phyloP scores from a whole-genome alignment of 768 basidiomycete species.

The Pisolithus microcarpus region DNA sequence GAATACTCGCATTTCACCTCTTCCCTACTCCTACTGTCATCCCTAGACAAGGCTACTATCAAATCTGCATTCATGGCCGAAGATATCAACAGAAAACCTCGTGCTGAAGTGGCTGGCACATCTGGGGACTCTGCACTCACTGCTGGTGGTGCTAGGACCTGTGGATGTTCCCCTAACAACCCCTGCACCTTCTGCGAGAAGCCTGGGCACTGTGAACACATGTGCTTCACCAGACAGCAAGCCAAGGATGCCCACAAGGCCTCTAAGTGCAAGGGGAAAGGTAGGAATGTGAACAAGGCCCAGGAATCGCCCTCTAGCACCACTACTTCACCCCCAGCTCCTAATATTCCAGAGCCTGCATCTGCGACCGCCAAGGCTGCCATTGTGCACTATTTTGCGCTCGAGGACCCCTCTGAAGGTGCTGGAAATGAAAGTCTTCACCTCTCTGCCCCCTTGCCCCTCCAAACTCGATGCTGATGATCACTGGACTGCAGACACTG shows the following conservation, averaged over 20 bases:
- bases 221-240: background rate
- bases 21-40: conserved; percentile 5
- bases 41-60: background rate
- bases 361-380: background rate
- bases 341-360: background rate
- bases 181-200: background rate
- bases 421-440: conserved; percentile 7
- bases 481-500: conserved; percentile 25
- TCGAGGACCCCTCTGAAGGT: background rate
- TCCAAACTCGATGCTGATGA: conserved; percentile 1
- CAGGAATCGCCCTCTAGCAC: background rate
- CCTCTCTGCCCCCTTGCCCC: background rate
- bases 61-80: too few species aligned
- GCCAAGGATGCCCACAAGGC: background rate
- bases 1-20: conserved; percentile 9
- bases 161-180: background rate
- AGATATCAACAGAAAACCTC: too few species aligned
- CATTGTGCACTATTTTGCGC: background rate
- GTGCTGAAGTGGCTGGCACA: too few species aligned
- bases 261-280: background rate
- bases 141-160: background rate
- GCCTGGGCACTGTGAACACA: background rate
- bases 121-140: too few species aligned
- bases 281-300: background rate
- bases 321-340: background rate